Evolutionary conservation across 306 rosid species (phyloP), one percentile per base, ranked within the genome.

Genomic region (Pyrus bretschneideri): DNA sequence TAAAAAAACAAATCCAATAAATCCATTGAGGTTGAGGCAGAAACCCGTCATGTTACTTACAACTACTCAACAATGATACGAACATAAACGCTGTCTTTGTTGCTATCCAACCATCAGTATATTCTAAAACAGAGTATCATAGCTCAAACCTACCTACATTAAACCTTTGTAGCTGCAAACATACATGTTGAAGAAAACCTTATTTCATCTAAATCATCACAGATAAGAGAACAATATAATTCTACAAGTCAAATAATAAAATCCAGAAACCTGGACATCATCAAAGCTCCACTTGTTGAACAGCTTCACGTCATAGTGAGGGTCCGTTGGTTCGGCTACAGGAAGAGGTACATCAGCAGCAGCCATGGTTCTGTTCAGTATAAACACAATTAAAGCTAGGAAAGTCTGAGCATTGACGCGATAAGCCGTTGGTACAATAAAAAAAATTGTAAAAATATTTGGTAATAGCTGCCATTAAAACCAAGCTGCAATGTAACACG

Each of bases 281-380:
- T 91, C 97, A 42, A 87, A 91, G 79, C 78, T 86, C 94, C 97
- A 91, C 15, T 88, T 81, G 75, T 89, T 89, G 38, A 91, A 91
- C 63, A 91, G 94, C 71, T 91, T 91, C 44, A 91, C 92, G 0
- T 89, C 93, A n/a, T 75, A n/a, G 74, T 73, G 79, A 31, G 83
- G 66, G 58, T 64, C 84, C 12, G 68, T 9, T 4, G 88, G 84
- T 44, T 89, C 91, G 58, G 10, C 23, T 30, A 29, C 44, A 64
- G 44, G 22, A 64, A 38, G 55, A 15, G 55, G 7, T 25, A 27
- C 38, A 15, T 12, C 67, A 25, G 49, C 69, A 22, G 67, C 62
- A 5, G 69, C 69, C 77, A 73, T 73, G 77, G 77, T 33, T 73
- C 58, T 73, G 58, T 33, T 73, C 58, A 60, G 58, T 44, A 21